Evolutionary conservation across 2,329 filamentous ascomycete species (phyloP), one percentile per base, ranked within the genome.

Genomic region (Capronia coronata): DNA sequence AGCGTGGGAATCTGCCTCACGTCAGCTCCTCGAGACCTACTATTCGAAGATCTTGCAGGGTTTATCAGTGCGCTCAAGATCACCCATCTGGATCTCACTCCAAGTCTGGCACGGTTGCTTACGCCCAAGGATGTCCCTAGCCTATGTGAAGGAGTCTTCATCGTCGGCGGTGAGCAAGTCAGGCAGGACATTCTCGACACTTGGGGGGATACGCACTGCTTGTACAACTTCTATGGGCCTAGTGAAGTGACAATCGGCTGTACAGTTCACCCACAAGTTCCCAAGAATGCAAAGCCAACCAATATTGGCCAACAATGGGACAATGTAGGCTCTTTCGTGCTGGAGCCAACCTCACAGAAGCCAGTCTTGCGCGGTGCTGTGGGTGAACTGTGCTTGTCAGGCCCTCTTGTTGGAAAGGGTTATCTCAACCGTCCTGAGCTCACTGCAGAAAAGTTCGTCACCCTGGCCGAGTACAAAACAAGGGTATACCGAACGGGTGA

Each of bases 241-340:
- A 96, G 90, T 0, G 91, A 96, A 65, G 86, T 87, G 0, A 96
- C 90, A 0, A 96, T 96, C 56, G 90, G 90, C 3, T 86, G 90
- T 29, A 95, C 90, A 0, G 94, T 93, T 77, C 90, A 85, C 59
- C 83, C 83, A n/a, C 77, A 86, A 27, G 87, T 95, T 6, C 86
- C 87, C 0, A 67, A 71, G 16, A 86, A 85, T 56, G 88, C 87
- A 0, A 84, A 88, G 23, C 81, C 90, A 0, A 86, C 87, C 9
- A 96, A 96, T 61, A 96, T 96, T 58, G 90, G 90, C 0, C 77
- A 75, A 21, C 86, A 88, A 56, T 96, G 95, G 57, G 79, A 84
- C 57, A 96, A 96, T 55, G 90, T 95, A 0, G 88, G 89, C 0
- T 83, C 85, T 0, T 90, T 83, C 57, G 84, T 97, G 1, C 73